Conservation (phyloP, 352 stramenopile genomes). For the Phytophthora rubi region DNA sequence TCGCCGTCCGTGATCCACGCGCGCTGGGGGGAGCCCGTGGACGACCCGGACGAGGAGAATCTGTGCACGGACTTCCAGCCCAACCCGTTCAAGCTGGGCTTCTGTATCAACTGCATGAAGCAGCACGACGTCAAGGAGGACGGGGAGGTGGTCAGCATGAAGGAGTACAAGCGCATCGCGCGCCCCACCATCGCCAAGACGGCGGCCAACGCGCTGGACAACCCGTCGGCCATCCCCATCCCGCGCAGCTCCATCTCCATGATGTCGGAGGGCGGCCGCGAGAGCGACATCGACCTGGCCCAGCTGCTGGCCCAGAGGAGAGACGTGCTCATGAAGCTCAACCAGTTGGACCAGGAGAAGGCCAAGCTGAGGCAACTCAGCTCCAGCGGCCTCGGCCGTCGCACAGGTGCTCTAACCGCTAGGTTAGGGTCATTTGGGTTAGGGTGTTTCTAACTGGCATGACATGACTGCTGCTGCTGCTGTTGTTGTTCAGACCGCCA, state of each 20-base stretch:
- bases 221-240: slow-evolving; percentile 66
- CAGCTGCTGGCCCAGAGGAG: slow-evolving; percentile 74
- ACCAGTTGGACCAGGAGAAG: slow-evolving; percentile 54
- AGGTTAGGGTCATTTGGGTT: too few species aligned
- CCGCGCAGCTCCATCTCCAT: slow-evolving; percentile 35
- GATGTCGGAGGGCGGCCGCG: slow-evolving; percentile 48
- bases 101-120: slow-evolving; percentile 92
- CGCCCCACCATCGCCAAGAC: slow-evolving; percentile 73
- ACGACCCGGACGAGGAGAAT: slow-evolving; percentile 84
- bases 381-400: slow-evolving; percentile 35
- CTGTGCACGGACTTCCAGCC: slow-evolving; percentile 81
- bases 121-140: slow-evolving; percentile 84
- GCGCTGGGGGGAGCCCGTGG: slow-evolving; percentile 83
- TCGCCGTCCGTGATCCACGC: slow-evolving; percentile 85
- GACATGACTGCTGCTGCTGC: neutral
- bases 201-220: slow-evolving; percentile 81
- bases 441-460: neutral
- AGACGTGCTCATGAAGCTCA: slow-evolving; percentile 79
- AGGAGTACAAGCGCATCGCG: slow-evolving; percentile 88
- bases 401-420: slow-evolving; percentile 26
- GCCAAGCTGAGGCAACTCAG: slow-evolving; percentile 56
- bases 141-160: slow-evolving; percentile 66
- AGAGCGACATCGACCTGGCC: slow-evolving; percentile 85
- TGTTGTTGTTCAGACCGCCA: slow-evolving; percentile 29
- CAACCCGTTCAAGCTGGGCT: slow-evolving; percentile 88